Base-by-base conservation (phyloP, 129 eudicot genomes). In the Chrysanthemum lavandulifolium region DNA sequence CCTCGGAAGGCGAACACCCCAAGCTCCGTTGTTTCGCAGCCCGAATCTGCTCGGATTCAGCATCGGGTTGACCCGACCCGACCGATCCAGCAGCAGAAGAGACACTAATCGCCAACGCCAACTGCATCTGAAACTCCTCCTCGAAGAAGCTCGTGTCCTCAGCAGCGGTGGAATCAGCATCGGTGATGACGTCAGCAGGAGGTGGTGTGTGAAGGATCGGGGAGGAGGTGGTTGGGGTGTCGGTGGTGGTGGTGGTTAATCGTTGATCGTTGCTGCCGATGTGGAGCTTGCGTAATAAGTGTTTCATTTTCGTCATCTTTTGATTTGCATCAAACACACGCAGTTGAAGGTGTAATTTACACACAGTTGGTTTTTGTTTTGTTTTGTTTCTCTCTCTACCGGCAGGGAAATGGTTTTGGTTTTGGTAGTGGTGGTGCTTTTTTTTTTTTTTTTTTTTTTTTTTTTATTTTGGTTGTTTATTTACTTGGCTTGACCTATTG, bases 71-170 rank as follows among this genome's bases (percentile, higher is more conserved):
- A 68, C 80, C 61, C 19, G 73, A 73, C 59, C 78, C 86, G 7
- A 74, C 81, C 72, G 84, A 90, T 25, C 83, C 81, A 60, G 67
- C n/a, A 53, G 82, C 6, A 53, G 82, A 91, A 31, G 98, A 93
- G 9, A 84, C 96, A 67, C 98, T 93, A 40, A 93, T 85, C 80
- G 98, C 98, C 75, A 93, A 69, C 15, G 98, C 98, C 79, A 93
- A 81, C 62, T 93, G 92, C 83, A 93, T 81, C 85, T 93, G 96
- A 51, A 83, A 93, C 78, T 93, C 98, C 86, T 93, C 98, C 80
- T 93, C 96, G 64, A 89, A 80, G 80, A 79, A 92, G 73, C 10
- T 7, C 0, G 47, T 40, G 10, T 40, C 47, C 9, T 40, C 47
- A 40, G 10, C 10, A 40, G 10, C 47, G 43, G 77, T 87, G 31